Base-by-base conservation (phyloP, 1,139 yeast genomes). In the Yamadazyma triangularis region DNA sequence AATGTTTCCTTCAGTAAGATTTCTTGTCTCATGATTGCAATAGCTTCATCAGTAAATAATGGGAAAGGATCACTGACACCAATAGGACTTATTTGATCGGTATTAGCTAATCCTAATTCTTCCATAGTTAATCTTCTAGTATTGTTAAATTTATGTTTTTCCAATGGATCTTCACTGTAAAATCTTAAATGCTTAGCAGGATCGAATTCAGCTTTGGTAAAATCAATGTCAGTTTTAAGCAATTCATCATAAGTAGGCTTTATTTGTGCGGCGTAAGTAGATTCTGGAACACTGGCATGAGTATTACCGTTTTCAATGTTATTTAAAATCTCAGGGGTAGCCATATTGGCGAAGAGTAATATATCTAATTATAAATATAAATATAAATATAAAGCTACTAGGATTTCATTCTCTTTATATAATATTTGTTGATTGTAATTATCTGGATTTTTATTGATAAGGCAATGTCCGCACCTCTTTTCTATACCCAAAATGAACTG, bases 21-120 rank as follows among this genome's bases (percentile, higher is more conserved):
- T 47, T 73, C 79, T 36, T 61, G 64, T 50, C 71, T 67, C 79
- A 75, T 73, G 26, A 75, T 65, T 18, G 60, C 62, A 30, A 73
- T 56, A 1, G 80, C 79, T 41, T 74, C 79, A 24, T 70, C 70
- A 2, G 78, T 72, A 48, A 75, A 75, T 21, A 75, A 55, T 4
- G 77, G 77, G 51, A 75, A 75, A 1, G 80, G 78, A 33, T 71
- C 76, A 33, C 68, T 57, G 8, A 71, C 79, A 9, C 77, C 79
- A 45, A 72, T 60, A 3, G 60, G 60, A n/a, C 70, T 60, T 32
- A 71, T 66, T 44, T 61, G 67, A 33, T 55, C 51, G 24, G 51
- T 48, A 33, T 47, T 40, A 18, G 59, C 39, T 31, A 62, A 44
- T 2, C 73, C 73, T 35, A 71, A 53, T 40, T 70, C 75, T 29